Evolutionary conservation across 805 yeast genomes (phyloP).

Genomic region (Nakazawaea laoshanensis): DNA sequence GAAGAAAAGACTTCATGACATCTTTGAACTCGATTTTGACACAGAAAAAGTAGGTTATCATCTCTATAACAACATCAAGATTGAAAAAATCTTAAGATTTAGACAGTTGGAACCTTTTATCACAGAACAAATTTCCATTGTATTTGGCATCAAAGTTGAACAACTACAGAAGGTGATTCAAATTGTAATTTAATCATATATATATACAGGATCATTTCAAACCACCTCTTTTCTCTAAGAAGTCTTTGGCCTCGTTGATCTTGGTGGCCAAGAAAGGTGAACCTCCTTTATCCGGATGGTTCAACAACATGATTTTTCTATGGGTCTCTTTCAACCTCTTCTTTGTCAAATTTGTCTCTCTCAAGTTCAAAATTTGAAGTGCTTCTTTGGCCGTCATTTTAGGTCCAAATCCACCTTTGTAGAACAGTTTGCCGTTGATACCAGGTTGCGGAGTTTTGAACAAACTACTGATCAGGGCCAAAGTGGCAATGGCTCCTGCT

Average conservation of each 20-base stretch:
- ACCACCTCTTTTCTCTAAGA: constrained; percentile 58
- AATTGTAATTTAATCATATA: too few species aligned
- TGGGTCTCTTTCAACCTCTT: constrained; percentile 71
- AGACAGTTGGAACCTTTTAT: too few species aligned
- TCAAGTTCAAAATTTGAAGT: constrained; percentile 69
- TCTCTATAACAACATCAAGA: background rate
- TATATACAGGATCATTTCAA: constrained; percentile 17
- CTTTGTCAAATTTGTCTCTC: constrained; percentile 54
- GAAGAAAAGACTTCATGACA: constrained; percentile 15
- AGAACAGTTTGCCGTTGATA: constrained; percentile 53
- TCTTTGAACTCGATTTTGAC: constrained; percentile 13
- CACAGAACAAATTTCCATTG: too few species aligned
- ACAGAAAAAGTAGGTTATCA: background rate
- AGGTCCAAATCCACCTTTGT: constrained; percentile 85
- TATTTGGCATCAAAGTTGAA: background rate
- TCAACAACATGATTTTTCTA: constrained; percentile 75
- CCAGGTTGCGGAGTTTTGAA: constrained; percentile 65
- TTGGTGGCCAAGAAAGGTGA: constrained; percentile 84
- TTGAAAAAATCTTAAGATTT: too few species aligned
- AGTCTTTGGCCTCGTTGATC: constrained; percentile 86
- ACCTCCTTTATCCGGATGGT: constrained; percentile 95
- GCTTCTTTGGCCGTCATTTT: constrained; percentile 91
- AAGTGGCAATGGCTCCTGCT: constrained; percentile 56
- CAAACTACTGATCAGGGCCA: constrained; percentile 58
- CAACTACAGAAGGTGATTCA: too few species aligned